Base-by-base conservation (phyloP, 2,329 filamentous ascomycete genomes). In the Pseudogymnoascus verrucosus region DNA sequence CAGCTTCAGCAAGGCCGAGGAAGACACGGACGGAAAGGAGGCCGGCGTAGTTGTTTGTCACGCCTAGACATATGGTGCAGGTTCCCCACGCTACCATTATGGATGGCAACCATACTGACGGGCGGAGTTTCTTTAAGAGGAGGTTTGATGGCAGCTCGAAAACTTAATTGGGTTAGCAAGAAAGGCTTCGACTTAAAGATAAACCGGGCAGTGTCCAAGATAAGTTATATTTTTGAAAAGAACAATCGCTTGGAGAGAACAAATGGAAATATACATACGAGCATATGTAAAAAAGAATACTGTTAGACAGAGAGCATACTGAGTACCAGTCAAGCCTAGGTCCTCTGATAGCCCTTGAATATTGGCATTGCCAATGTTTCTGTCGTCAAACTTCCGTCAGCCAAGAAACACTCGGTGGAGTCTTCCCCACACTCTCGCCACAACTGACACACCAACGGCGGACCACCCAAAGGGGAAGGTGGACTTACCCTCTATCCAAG, bases 11-110 rank as follows among this genome's bases (percentile, higher is more conserved):
- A 51, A 69, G 63, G 11, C 70, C 70, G 4, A 70, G 67, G 61
- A 71, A 72, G 7, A 70, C 47, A 26, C 70, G 65, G 6, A 67
- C 70, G 47, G 67, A 62, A n/a, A 92, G 76, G 3, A 93, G 77
- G 2, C 83, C 80, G 47, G 79, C 84, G 70, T 87, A 91, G 65
- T 78, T 86, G 42, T 87, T 78, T 12, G 86, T 84, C 2, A 93
- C 77, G 0, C 89, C 90, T 0, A 85, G 89, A 68, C 87, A 80
- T 1, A 85, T 86, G n/a, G 89, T 85, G 47, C 91, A 79, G 64
- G 89, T 78, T 3, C 87, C 87, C 87, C 88, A 90, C 1, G 80
- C 72, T 3, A 80, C 72, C 37, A 85, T 83, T 69, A 90, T 89
- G 71, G 87, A 83, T 3, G 86, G 79, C 66, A 90, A 76, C 79